Base-by-base conservation (phyloP, 2,329 filamentous ascomycete genomes). In the Mycocentrospora acerina region DNA sequence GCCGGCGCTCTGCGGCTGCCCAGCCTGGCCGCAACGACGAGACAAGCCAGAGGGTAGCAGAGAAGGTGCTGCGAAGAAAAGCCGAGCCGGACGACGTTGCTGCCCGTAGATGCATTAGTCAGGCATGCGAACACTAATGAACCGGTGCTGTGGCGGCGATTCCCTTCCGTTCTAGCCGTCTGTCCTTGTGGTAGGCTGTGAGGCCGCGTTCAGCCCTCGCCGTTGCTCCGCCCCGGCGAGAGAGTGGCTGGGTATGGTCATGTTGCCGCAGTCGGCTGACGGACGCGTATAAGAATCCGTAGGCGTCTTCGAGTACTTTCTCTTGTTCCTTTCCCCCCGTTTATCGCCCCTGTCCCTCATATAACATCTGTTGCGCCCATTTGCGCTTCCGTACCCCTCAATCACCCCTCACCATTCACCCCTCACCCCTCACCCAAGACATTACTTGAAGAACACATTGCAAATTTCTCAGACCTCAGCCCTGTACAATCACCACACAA, bases 191-290 rank as follows among this genome's bases (percentile, higher is more conserved):
- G 42, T 40, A 43, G 42, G 43, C 46, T 49, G 25, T 33, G 59
- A 51, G 61, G 61, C 61, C 60, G 60, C 60, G 58, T 46, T 40
- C 48, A 53, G 48, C 53, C 25, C 11, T 38, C 54, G 51, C 50
- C 42, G 38, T 13, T 55, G 52, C 60, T 62, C 47, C 59, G 60
- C 60, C 54, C 55, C 49, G n/a, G 53, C 29, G 38, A 41, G 32
- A 44, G 42, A 36, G 36, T 35, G 37, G 40, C 29, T 41, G 40
- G 10, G 37, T 40, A 44, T 46, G 43, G 54, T 60, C 59, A 60
- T 53, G 28, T 10, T 51, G 48, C 44, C 41, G 57, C 53, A 46
- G 41, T 49, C 36, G 24, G 40, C n/a, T 13, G 37, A 40, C 37
- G 19, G n/a, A 37, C 36, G 10, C 14, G 30, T 46, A 56, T 57